Evolutionary conservation across 1,139 yeast species (phyloP), one percentile per base, ranked within the genome.

Genomic region (Maudiozyma humilis): DNA sequence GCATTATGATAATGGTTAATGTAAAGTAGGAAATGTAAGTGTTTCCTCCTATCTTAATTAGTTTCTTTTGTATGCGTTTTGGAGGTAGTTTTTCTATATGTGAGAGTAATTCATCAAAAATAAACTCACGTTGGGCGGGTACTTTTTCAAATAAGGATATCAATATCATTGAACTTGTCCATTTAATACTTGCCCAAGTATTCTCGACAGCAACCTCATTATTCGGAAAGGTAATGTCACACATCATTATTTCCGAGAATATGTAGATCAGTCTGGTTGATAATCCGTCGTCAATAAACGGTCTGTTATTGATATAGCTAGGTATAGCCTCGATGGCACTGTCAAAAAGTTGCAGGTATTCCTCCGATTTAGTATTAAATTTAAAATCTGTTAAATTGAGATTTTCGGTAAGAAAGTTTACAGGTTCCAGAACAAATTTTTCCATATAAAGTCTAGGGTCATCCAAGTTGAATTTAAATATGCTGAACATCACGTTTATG

Each of bases 21-120:
- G 65, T 56, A 38, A 63, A 61, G 43, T 59, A 55, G 2, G 63
- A 51, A 3, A 56, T 49, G 39, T 42, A 54, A 3, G 25, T 36
- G 13, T 46, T 50, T 25, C 45, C 40, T 5, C 45, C 51, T 1
- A 59, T 33, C 40, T 47, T 50, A 17, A 52, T 49, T 29, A 61
- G 41, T 32, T 50, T 58, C 43, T 49, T 56, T 15, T 52, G 51
- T 16, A 58, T 45, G 53, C 74, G 71, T 45, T 67, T 67, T 2
- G 66, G 55, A 0, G 82, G 74, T 6, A 79, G 56, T 38, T 67
- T 70, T 39, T 71, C 74, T 46, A 78, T 63, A 44, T 72, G 73
- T 2, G 71, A 61, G n/a, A 82, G 53, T 3, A 82, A 56, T 55
- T 85, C 91, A 41, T 73, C 74, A 12, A 83, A 52, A 7, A 85